Base-by-base conservation (phyloP, 2,329 filamentous ascomycete genomes). In the Monosporascus sp. region DNA sequence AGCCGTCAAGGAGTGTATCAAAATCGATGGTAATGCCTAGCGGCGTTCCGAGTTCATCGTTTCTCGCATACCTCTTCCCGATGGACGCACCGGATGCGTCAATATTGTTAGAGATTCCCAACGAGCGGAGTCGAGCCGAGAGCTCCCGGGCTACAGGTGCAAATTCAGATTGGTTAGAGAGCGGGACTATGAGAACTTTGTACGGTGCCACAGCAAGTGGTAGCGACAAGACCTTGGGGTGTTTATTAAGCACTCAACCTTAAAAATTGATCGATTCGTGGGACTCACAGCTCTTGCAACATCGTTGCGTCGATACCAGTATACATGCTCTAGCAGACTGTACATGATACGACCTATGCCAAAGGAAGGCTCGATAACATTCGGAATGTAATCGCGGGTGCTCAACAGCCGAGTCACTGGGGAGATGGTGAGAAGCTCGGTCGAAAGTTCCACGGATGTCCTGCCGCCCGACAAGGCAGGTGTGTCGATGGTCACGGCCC, bases 21-120 rank as follows among this genome's bases (percentile, higher is more conserved):
- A 86, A 87, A 68, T 87, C 84, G 48, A 86, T 78, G 6, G 84
- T 87, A 67, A 87, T 81, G 60, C 83, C 84, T 59, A 86, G 78
- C 17, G 84, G 83, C 48, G 85, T 87, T 58, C 84, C 84, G 51
- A 86, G 74, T 70, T 86, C 83, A 68, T 31, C 27, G 4, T 31
- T 31, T 31, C 27, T 31, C 27, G 3, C 27, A 31, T 14, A 31
- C 9, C 3, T 14, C 27, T 87, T 84, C 65, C 86, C 86, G 58
- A 84, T 80, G 51, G 82, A 73, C 82, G 66, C 84, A 81, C 64
- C 86, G 82, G 48, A 86, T 77, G 53, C 80, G 77, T 72, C 78
- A 83, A 52, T 79, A 79, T 51, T 86, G 70, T 27, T 79, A 78
- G 56, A 80, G 71, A 36, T 78, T 27, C 27, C 9, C 27, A 27